phyloP scores from a whole-genome alignment of 2,329 filamentous ascomycete species.

The Pestalotiopsis sp. region DNA sequence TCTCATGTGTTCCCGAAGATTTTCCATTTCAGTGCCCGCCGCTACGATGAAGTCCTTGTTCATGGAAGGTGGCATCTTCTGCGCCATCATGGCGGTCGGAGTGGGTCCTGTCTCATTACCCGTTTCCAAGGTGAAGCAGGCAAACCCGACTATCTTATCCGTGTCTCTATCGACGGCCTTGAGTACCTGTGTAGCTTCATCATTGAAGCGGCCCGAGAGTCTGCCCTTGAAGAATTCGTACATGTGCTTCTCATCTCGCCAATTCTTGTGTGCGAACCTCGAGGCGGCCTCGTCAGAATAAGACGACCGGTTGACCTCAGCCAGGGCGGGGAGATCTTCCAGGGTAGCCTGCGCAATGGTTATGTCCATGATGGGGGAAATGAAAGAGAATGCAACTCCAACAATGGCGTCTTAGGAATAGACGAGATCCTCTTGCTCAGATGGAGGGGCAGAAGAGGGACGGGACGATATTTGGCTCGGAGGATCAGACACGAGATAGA shows the following conservation, averaged over 20 bases:
- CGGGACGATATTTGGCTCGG: not conserved
- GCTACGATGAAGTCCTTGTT: slow-evolving; percentile 17
- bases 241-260: slow-evolving; percentile 14
- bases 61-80: slow-evolving; percentile 13
- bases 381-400: not conserved
- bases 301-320: slow-evolving; percentile 17
- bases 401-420: not conserved
- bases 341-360: not conserved
- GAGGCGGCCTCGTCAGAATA: slow-evolving; percentile 14
- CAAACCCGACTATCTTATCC: slow-evolving; percentile 15
- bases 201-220: slow-evolving; percentile 13
- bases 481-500: not conserved
- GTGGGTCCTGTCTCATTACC: not conserved
- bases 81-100: slow-evolving; percentile 10
- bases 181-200: slow-evolving; percentile 13
- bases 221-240: slow-evolving; percentile 15
- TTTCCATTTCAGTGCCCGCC: slow-evolving; percentile 13
- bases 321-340: slow-evolving; percentile 12
- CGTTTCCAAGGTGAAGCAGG: slow-evolving; percentile 12
- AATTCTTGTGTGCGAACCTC: slow-evolving; percentile 13
- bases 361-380: not conserved
- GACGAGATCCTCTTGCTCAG: not conserved
- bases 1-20: slow-evolving; percentile 15
- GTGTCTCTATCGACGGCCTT: slow-evolving; percentile 15
- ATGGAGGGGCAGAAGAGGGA: not conserved